These are phyloP conservation scores for Colletotrichum australisinense DNA, from an alignment of 2,329 filamentous ascomycete genomes.

Conservation along the genomic window DNA sequence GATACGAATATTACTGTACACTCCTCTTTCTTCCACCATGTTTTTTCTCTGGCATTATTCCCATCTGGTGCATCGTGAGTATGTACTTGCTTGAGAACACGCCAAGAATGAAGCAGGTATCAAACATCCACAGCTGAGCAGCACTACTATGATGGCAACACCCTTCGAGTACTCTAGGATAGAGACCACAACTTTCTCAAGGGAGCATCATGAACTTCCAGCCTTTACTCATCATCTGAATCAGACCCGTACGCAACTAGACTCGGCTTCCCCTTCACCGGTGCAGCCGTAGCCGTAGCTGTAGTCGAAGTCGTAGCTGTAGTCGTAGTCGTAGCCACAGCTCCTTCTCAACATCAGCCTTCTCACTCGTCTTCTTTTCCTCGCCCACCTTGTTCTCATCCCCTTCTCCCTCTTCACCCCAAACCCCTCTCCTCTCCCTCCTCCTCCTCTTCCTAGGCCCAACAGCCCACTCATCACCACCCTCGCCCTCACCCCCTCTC, in stretches of 20 bases:
- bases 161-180: no score
- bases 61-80: not conserved
- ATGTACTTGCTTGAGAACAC: not conserved
- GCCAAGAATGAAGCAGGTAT: no score
- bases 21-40: not conserved
- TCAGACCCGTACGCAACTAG: constrained; percentile 70
- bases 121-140: no score
- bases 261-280: constrained; percentile 46
- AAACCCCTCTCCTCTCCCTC: constrained; percentile 50
- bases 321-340: no score
- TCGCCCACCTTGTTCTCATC: constrained; percentile 39
- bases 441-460: constrained; percentile 54
- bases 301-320: no score
- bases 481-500: constrained; percentile 42
- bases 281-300: not conserved
- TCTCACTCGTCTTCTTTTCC: constrained; percentile 51
- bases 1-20: constrained; percentile 28
- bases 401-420: constrained; percentile 41
- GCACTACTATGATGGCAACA: no score
- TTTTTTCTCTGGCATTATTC: not conserved
- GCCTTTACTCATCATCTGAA: constrained; percentile 50
- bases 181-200: no score
- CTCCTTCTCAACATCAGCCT: constrained; percentile 41
- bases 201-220: no score
- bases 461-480: constrained; percentile 44